Evolutionary conservation across 2,329 filamentous ascomycete genomes (phyloP).

Genomic region (Botrytis deweyae): DNA sequence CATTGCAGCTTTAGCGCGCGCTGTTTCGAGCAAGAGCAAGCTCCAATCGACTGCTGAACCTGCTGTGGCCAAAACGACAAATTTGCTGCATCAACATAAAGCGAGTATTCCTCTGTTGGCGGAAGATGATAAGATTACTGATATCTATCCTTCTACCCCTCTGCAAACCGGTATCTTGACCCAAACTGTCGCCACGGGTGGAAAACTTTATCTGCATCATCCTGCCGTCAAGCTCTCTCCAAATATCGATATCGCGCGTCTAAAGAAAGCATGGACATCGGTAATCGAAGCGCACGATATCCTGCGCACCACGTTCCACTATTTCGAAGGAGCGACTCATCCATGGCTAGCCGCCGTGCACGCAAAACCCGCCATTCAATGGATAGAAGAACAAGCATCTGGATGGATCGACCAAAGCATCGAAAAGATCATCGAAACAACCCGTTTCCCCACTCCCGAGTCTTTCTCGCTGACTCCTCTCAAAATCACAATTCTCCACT

Average conservation of each 20-base stretch:
- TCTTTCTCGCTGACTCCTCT: slow-evolving; percentile 10
- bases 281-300: slow-evolving; percentile 34
- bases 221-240: slow-evolving; percentile 25
- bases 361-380: background rate
- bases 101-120: background rate
- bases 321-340: background rate
- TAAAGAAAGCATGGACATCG: slow-evolving; percentile 34
- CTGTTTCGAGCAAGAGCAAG: background rate
- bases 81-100: background rate
- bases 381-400: background rate
- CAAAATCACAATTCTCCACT: background rate
- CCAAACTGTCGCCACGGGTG: slow-evolving; percentile 37
- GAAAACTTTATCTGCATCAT: slow-evolving; percentile 40
- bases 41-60: background rate
- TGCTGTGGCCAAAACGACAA: background rate
- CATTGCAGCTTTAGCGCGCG: slow-evolving; percentile 43
- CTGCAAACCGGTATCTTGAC: slow-evolving; percentile 43
- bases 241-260: slow-evolving; percentile 26
- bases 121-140: slow-evolving; percentile 32
- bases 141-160: slow-evolving; percentile 42
- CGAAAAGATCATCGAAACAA: background rate
- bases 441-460: slow-evolving; percentile 20
- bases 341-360: slow-evolving; percentile 28
- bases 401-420: slow-evolving; percentile 5
- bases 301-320: slow-evolving; percentile 36